These are phyloP conservation scores for Anastatica hierochuntica DNA, from an alignment of 345 rosid genomes.

Conservation along the genomic window DNA sequence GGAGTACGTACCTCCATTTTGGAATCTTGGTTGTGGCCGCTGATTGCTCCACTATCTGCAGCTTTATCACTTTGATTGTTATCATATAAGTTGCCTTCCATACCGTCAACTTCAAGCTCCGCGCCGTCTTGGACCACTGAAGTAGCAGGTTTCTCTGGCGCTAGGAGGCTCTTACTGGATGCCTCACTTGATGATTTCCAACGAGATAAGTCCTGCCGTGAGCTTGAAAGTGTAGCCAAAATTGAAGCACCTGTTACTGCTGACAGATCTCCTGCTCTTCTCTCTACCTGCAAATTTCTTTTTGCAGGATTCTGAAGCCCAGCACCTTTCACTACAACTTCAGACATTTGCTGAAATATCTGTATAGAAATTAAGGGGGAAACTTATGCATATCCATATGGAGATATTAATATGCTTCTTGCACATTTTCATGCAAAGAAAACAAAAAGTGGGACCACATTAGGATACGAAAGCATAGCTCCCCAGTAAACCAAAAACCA, in stretches of 20 bases:
- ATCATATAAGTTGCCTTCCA: constrained; percentile 50
- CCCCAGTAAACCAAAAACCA: constrained; percentile 68
- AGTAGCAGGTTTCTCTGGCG: constrained; percentile 36
- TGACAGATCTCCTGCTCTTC: constrained; percentile 63
- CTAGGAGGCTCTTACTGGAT: constrained; percentile 38
- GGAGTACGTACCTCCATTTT: constrained; percentile 58
- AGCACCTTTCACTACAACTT: constrained; percentile 41
- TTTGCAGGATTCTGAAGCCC: too few species aligned
- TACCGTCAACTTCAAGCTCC: constrained; percentile 45
- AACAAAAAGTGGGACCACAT: background rate
- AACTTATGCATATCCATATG: constrained; percentile 3
- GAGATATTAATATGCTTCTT: background rate
- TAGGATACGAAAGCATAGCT: constrained; percentile 83
- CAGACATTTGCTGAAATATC: constrained; percentile 69
- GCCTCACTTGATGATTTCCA: too few species aligned
- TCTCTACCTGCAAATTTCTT: constrained; percentile 42
- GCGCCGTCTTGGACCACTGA: too few species aligned
- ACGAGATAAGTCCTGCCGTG: too few species aligned
- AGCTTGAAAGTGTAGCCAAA: too few species aligned
- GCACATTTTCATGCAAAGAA: background rate
- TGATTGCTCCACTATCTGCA: constrained; percentile 39
- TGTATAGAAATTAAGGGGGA: constrained; percentile 15
- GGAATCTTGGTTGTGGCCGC: constrained; percentile 54
- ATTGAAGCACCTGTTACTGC: too few species aligned
- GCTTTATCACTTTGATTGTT: constrained; percentile 32